Conservation (phyloP, 179 eudicot species). For the Silene vulgaris region DNA sequence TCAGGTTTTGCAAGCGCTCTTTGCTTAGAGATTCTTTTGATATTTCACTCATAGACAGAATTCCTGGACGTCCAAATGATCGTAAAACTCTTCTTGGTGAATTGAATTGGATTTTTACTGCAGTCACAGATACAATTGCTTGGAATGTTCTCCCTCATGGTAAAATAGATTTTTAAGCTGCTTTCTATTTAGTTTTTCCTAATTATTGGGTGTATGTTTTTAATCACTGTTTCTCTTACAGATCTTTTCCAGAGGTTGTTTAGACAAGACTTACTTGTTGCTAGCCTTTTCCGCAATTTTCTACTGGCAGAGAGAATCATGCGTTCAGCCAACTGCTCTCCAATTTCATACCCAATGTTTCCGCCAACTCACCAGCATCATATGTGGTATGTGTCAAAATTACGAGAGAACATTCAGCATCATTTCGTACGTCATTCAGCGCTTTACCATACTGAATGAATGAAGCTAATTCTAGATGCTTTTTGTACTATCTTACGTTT, state of each 20-base stretch:
- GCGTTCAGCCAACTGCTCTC: constrained; percentile 98
- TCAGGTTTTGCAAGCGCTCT: constrained; percentile 95
- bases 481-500: not conserved
- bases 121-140: constrained; percentile 97
- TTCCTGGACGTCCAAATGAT: constrained; percentile 97
- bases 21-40: constrained; percentile 73
- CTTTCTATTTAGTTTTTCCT: not conserved
- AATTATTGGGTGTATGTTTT: not conserved
- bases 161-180: constrained; percentile 22
- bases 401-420: not conserved
- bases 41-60: constrained; percentile 78
- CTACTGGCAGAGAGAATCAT: constrained; percentile 97
- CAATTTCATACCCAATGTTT: constrained; percentile 82
- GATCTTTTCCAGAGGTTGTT: constrained; percentile 88
- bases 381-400: constrained; percentile 67
- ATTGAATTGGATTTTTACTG: constrained; percentile 96
- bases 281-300: constrained; percentile 92
- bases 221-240: constrained; percentile 33
- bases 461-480: not conserved
- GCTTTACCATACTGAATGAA: not conserved
- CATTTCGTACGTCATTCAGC: not conserved
- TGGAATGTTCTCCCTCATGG: constrained; percentile 99
- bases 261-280: constrained; percentile 95
- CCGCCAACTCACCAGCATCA: constrained; percentile 99
- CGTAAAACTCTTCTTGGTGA: constrained; percentile 96